phyloP scores from a whole-genome alignment of 164 flowering plant genomes.

The Buxus sempervirens region DNA sequence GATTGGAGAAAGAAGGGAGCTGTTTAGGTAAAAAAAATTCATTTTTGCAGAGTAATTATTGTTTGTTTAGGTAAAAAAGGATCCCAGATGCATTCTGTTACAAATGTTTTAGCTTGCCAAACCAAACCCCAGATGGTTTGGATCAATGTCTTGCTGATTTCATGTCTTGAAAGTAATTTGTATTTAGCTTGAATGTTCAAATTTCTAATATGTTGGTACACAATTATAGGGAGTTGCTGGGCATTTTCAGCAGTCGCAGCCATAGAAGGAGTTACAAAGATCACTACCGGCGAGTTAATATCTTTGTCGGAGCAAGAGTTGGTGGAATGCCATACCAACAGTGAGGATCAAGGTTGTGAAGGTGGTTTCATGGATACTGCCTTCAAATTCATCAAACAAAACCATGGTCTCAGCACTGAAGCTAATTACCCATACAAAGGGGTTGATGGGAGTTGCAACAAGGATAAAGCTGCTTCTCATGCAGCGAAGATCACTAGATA shows the following conservation, averaged over 20 bases:
- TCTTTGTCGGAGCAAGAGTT: slow-evolving; percentile 26
- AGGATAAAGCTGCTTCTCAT: neutral
- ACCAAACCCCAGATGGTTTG: slow-evolving; percentile 16
- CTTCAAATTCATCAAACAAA: slow-evolving; percentile 19
- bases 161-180: too few species aligned
- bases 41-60: neutral
- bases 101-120: neutral
- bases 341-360: slow-evolving; percentile 20
- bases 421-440: slow-evolving; percentile 19
- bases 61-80: too few species aligned
- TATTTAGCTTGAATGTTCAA: too few species aligned
- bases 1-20: slow-evolving; percentile 30
- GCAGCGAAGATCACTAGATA: slow-evolving; percentile 21
- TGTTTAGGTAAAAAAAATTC: slow-evolving; percentile 24
- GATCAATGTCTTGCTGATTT: too few species aligned
- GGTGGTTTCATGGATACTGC: slow-evolving; percentile 28
- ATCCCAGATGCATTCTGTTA: neutral
- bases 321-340: slow-evolving; percentile 23
- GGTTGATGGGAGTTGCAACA: slow-evolving; percentile 7
- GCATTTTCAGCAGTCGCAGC: slow-evolving; percentile 30
- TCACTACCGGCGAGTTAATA: slow-evolving; percentile 14
- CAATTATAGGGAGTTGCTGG: too few species aligned
- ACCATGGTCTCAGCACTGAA: slow-evolving; percentile 24
- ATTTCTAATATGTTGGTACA: too few species aligned
- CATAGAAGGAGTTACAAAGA: slow-evolving; percentile 21